Evolutionary conservation across 768 basidiomycete genomes (phyloP).

Genomic region (Clitopilus passeckerianus): DNA sequence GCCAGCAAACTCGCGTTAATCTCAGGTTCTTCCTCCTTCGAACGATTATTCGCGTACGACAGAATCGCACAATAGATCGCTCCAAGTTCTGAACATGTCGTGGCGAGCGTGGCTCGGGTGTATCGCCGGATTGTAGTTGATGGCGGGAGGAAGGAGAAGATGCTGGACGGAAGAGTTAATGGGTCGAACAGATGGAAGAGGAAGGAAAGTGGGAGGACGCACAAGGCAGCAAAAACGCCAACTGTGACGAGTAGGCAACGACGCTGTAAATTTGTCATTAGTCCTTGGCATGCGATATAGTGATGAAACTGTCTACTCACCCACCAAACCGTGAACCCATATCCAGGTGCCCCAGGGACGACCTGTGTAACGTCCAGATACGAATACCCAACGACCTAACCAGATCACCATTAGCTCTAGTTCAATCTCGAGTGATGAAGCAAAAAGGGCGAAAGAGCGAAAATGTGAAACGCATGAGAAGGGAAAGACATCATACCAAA

Average conservation of each 20-base stretch:
- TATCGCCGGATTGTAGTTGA: conserved; percentile 70
- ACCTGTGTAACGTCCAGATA: conserved; percentile 55
- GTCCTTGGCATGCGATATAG: not conserved
- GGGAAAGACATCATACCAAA: conserved; percentile 46
- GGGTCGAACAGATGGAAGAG: not conserved
- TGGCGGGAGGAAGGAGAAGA: conserved; percentile 73
- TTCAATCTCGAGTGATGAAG: too few species aligned
- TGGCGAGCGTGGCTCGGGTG: conserved; percentile 66
- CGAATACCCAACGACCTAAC: conserved; percentile 68
- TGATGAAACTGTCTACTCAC: conserved; percentile 21
- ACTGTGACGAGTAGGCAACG: conserved; percentile 66
- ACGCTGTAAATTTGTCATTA: conserved; percentile 27
- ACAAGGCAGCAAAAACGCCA: conserved; percentile 80
- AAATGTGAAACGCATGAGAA: too few species aligned
- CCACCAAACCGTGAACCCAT: conserved; percentile 70
- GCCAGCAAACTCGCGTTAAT: conserved; percentile 69
- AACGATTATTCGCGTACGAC: conserved; percentile 58
- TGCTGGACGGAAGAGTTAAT: conserved; percentile 24
- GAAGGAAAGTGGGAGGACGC: conserved; percentile 13
- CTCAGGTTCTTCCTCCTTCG: conserved; percentile 41
- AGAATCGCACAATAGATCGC: conserved; percentile 72
- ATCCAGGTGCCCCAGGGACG: conserved; percentile 47
- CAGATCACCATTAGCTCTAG: not conserved
- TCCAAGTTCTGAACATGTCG: conserved; percentile 63
- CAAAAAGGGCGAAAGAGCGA: too few species aligned